Base-by-base conservation (phyloP, 345 rosid genomes). In the Eucalyptus rudis region DNA sequence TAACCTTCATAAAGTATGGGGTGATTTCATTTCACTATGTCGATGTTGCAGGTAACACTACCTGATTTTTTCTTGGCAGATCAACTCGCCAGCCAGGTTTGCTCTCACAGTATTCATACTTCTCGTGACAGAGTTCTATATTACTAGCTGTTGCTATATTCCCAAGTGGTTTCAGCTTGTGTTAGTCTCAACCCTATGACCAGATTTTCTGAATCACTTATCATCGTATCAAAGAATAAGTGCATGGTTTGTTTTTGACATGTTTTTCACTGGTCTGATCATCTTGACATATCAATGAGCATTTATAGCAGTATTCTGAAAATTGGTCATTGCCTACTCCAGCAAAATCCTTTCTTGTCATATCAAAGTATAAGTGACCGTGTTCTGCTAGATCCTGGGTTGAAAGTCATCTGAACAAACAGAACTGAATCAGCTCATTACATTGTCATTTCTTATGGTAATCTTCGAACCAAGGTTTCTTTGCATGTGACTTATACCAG, bases 1-100 rank as follows among this genome's bases (percentile, higher is more conserved):
- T 86, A 12, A 5, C 9, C 8, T 12, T 44, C 19, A 49, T 56
- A 27, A 71, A 47, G 86, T 2, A 47, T 24, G n/a, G 49, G 45
- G 76, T 5, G 10, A 33, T 58, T 79, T 54, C 62, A 89, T 87
- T 43, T 88, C 90, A 14, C 58, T 88, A 84, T 56, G 87, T 52
- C 87, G 52, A 81, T 49, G 40, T 89, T 87, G 90, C 92, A 95
- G 96, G 96, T 95, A 24, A 95, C 90, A 88, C 94, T 93, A 84
- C 93, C 96, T n/a, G 96, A 94, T 91, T 95, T 95, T 87, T 93
- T 94, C 92, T 91, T 94, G 91, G 95, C 93, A 44, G 96, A 95
- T 92, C 92, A 94, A 52, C 88, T 94, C 87, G 91, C 96, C 33
- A 93, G 96, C 89, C 97, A 94, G 94, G 97, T 94, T 64, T 19